Evolutionary conservation across 352 stramenopile genomes (phyloP).

Genomic region (Globisporangium camurandrum): DNA sequence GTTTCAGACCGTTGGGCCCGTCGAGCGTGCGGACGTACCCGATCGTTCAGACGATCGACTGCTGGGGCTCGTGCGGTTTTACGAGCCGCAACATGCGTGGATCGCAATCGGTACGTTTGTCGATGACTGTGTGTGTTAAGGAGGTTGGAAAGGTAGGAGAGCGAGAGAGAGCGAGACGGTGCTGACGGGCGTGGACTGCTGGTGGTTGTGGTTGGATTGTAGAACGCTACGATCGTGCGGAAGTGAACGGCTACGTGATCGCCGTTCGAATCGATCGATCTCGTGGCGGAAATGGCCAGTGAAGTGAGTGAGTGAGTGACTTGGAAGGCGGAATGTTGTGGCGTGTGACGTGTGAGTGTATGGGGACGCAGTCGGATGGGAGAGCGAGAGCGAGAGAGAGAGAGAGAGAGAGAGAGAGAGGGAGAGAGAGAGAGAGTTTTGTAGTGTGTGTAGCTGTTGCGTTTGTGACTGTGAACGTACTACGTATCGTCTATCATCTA

Average conservation of each 20-base stretch:
- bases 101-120: conserved; percentile 52
- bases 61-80: conserved; percentile 68
- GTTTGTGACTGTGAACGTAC: no score
- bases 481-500: no score
- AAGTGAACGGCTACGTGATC: conserved; percentile 60
- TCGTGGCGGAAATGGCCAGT: conserved; percentile 4
- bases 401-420: no score
- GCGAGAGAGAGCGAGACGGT: background rate
- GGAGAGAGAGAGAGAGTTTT: no score
- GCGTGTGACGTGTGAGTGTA: no score
- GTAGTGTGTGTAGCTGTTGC: no score
- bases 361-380: no score
- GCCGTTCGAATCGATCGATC: conserved; percentile 69
- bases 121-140: background rate
- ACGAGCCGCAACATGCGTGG: conserved; percentile 32
- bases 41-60: conserved; percentile 52
- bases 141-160: background rate
- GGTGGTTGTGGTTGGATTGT: background rate
- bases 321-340: no score
- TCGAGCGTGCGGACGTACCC: conserved; percentile 59
- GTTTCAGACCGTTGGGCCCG: conserved; percentile 51
- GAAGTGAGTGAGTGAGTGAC: no score
- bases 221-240: conserved; percentile 58
- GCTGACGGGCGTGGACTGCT: background rate
- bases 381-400: no score